Conservation (phyloP, 108 stramenopile genomes). For the Pseudonitzschia pungens region DNA sequence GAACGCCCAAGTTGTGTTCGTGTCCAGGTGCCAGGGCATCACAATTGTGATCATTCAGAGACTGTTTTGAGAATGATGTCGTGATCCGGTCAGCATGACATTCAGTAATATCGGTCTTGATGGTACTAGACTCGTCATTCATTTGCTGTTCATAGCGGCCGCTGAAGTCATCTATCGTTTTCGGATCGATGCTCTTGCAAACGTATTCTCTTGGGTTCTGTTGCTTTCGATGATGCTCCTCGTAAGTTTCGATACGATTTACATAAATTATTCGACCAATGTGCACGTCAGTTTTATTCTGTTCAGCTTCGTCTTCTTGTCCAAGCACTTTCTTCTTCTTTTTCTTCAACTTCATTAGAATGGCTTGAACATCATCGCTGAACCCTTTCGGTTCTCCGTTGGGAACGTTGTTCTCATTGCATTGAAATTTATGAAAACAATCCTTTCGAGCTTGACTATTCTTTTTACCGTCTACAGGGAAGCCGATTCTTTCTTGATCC, state of each 20-base stretch:
- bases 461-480: neutral
- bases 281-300: neutral
- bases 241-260: neutral
- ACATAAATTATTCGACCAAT: neutral
- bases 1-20: constrained; percentile 5
- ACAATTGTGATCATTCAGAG: neutral
- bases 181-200: neutral
- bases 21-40: constrained; percentile 9
- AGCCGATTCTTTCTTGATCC: neutral
- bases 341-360: neutral
- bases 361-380: constrained; percentile 9
- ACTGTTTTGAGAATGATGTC: neutral
- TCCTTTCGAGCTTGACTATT: neutral
- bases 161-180: neutral
- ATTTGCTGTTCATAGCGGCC: neutral
- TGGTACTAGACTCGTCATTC: constrained; percentile 11
- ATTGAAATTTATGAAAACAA: neutral
- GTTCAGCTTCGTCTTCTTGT: neutral
- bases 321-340: neutral
- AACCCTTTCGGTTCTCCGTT: neutral
- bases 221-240: neutral
- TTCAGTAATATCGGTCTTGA: constrained; percentile 1
- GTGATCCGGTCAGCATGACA: neutral
- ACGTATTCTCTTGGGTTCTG: neutral
- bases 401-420: neutral